These are phyloP conservation scores for Poa pratensis DNA, from an alignment of 176 grass and related monocot species.

Conservation along the genomic window DNA sequence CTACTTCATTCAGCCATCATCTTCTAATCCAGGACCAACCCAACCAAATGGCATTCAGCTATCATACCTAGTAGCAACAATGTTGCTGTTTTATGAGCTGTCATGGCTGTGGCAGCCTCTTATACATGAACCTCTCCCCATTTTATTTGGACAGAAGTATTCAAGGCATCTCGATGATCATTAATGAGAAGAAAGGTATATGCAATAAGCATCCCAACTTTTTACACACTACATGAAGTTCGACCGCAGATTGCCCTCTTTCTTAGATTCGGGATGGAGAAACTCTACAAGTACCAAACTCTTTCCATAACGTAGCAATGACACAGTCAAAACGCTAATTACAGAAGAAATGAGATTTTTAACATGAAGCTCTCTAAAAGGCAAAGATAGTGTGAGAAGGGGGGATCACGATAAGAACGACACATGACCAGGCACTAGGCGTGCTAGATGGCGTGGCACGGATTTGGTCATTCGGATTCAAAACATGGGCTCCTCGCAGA, in stretches of 20 bases:
- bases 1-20: neutral
- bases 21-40: slow-evolving; percentile 8
- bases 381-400: neutral
- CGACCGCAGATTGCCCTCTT: neutral
- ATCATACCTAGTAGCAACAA: neutral
- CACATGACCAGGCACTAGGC: neutral
- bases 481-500: neutral
- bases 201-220: neutral
- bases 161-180: neutral
- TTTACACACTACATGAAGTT: slow-evolving; percentile 12
- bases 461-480: slow-evolving; percentile 1
- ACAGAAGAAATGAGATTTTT: neutral
- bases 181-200: slow-evolving; percentile 1
- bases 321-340: neutral
- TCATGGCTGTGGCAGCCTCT: neutral
- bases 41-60: neutral
- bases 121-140: neutral
- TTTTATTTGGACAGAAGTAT: neutral
- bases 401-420: neutral
- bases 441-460: neutral
- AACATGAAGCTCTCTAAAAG: neutral
- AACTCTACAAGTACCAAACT: neutral
- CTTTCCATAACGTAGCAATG: neutral
- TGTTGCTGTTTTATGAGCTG: neutral
- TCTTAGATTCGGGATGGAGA: neutral